phyloP scores from a whole-genome alignment of 148 eudicot species.

The Polygonum maritimum region DNA sequence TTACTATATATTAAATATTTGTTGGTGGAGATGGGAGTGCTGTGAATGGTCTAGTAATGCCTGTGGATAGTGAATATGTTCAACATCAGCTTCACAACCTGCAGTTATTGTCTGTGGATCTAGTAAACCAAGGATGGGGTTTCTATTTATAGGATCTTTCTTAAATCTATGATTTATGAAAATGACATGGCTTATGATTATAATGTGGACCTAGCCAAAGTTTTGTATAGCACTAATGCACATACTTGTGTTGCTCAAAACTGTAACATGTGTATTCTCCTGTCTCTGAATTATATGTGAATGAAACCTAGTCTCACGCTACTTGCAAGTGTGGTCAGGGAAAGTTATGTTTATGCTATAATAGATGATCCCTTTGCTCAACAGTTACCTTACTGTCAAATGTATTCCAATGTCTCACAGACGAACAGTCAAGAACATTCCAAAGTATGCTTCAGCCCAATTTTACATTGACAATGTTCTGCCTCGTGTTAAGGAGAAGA shows the following conservation, averaged over 20 bases:
- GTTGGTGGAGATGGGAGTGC: background rate
- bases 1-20: background rate
- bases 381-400: background rate
- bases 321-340: background rate
- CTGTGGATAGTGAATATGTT: background rate
- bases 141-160: background rate
- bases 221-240: background rate
- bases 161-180: background rate
- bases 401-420: conserved; percentile 32
- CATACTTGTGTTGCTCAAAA: background rate
- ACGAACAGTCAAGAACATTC: conserved; percentile 95
- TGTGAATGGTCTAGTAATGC: background rate
- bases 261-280: background rate
- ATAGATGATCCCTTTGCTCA: background rate
- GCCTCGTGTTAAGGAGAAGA: conserved; percentile 97
- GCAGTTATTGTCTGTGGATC: background rate
- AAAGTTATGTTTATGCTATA: background rate
- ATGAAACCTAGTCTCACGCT: background rate
- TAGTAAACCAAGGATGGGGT: background rate
- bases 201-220: background rate
- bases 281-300: background rate
- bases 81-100: background rate
- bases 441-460: conserved; percentile 93
- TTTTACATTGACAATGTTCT: conserved; percentile 97
- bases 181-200: background rate